A percentile compares a stretch with the other conserved stretches of the same genome.
Conservation (phyloP, 176 grass and related monocot genomes). For the Musa beccarii region DNA sequence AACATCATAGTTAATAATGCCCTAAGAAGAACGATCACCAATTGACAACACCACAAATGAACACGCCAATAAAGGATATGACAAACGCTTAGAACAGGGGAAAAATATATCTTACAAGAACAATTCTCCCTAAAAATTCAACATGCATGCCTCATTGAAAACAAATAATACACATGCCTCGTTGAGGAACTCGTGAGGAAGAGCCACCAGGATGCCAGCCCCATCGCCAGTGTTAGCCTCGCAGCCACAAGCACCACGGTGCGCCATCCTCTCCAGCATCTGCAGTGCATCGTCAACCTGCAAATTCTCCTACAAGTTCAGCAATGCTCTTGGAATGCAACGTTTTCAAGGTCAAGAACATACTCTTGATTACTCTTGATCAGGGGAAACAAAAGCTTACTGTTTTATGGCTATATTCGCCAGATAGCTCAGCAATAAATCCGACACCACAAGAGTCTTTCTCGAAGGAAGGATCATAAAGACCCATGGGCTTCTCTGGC, state of each 20-base stretch:
- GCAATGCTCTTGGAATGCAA: neutral
- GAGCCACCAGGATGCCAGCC: constrained; percentile 81
- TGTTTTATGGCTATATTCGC: constrained; percentile 54
- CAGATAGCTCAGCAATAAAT: constrained; percentile 85
- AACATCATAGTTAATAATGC: neutral
- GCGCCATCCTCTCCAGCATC: constrained; percentile 96
- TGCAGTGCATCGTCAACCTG: constrained; percentile 77
- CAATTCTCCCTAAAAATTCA: neutral
- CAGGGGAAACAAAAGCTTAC: constrained; percentile 30
- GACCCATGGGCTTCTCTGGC: constrained; percentile 67
- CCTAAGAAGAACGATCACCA: neutral
- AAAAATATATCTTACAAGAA: neutral
- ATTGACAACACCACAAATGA: neutral
- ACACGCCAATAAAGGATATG: neutral
- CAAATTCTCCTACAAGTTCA: constrained; percentile 1
- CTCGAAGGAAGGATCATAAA: constrained; percentile 80
- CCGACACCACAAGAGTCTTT: constrained; percentile 89
- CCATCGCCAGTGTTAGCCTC: constrained; percentile 96
- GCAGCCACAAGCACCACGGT: constrained; percentile 88
- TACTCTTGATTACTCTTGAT: neutral
- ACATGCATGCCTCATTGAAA: too few relatives aligned
- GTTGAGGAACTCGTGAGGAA: constrained; percentile 66
- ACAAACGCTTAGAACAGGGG: neutral
- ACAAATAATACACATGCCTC: constrained; percentile 31
- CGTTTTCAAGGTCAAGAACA: neutral